Base-by-base conservation (phyloP, 1,284 basidiomycete genomes). In the Trichosporon sp. region DNA sequence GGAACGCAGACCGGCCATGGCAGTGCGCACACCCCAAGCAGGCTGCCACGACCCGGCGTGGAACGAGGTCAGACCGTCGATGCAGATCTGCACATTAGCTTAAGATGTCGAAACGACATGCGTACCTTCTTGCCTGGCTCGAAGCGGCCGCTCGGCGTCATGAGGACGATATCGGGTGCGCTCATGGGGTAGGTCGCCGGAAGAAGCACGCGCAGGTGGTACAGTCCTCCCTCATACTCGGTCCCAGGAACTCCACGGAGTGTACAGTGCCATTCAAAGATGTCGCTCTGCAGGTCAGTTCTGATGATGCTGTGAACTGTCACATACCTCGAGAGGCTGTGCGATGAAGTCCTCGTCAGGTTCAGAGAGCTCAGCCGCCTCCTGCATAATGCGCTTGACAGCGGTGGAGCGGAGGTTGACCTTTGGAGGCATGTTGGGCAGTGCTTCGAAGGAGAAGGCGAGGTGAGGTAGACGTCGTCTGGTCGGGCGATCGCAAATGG, bases 1-100 rank as follows among this genome's bases (percentile, higher is more conserved):
- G 0, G 92, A 91, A 80, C 95, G 92, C 2, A 96, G 87, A 19
- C 93, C 96, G 68, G 95, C 88, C 75, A 97, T 94, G 26, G 93
- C 94, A 91, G 96, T 98, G 71, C 96, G 89, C 32, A 98, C 92
- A 70, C 96, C 96, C 96, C 96, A 98, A 12, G 96, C 94, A 38
- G 96, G 96, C 84, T 97, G 94, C 96, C 96, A 98, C 59, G 77
- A 78, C 2, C 81, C 82, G 26, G 81, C 79, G 71, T 84, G 83
- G 70, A 84, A 95, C 74, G 88, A 93, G 11, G 93, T 96, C 80
- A 96, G 92, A 78, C 93, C 95, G 68, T 85, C 84, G 78, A 96
- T 96, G 81, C 94, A 96, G 73, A 96, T 94, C 94, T 93, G 78
- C 72, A 40, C 11, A 76, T 78, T 37, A 81, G 79, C 3, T 35